phyloP scores from a whole-genome alignment of 2,329 filamentous ascomycete species.

The Karstenula rhodostoma region DNA sequence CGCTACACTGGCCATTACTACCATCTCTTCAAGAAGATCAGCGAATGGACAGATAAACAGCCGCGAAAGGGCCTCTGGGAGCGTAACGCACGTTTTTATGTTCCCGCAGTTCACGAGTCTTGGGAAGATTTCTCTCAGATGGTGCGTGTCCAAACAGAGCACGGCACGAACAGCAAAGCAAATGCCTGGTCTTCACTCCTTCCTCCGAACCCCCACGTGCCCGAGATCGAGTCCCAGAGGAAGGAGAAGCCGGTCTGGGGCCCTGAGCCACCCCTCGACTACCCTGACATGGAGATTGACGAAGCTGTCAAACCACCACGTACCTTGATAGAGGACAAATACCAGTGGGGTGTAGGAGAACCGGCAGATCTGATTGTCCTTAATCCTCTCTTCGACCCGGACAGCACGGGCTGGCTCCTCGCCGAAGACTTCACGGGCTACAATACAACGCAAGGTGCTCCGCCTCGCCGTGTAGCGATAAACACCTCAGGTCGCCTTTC shows the following conservation, averaged over 20 bases:
- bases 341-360: conserved; percentile 73
- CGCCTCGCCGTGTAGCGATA: conserved; percentile 74
- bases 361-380: conserved; percentile 79
- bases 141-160: conserved; percentile 68
- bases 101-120: conserved; percentile 72
- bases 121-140: conserved; percentile 76
- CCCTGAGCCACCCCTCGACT: conserved; percentile 52
- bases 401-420: conserved; percentile 77
- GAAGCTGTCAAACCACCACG: conserved; percentile 63
- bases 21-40: conserved; percentile 74
- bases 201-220: conserved; percentile 53
- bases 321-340: conserved; percentile 63
- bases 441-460: conserved; percentile 60
- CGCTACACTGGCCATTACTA: conserved; percentile 91
- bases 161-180: conserved; percentile 57
- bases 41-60: conserved; percentile 72
- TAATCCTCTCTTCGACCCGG: conserved; percentile 78
- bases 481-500: conserved; percentile 75
- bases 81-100: conserved; percentile 77
- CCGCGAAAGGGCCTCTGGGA: conserved; percentile 80
- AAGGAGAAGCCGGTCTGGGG: conserved; percentile 61
- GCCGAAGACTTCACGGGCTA: conserved; percentile 75
- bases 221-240: conserved; percentile 47
- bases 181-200: conserved; percentile 54
- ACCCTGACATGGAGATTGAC: conserved; percentile 60